Conservation (phyloP, 2,329 filamentous ascomycete genomes). For the Akanthomyces muscarius region DNA sequence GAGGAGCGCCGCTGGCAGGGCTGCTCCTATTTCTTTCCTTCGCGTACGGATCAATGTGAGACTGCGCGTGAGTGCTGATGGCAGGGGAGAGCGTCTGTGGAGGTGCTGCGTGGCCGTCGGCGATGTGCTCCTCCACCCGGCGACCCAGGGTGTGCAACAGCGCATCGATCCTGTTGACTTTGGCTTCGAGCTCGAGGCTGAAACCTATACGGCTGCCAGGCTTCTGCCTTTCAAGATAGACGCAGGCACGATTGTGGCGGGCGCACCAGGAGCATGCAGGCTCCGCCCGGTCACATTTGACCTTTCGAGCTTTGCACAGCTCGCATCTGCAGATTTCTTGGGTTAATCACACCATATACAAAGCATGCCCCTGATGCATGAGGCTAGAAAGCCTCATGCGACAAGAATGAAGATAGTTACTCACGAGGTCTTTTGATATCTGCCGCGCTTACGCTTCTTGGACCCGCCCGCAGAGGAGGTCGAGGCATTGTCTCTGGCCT, state of each 20-base stretch:
- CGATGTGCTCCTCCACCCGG: constrained; percentile 40
- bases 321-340: constrained; percentile 33
- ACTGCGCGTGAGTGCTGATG: constrained; percentile 33
- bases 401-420: constrained; percentile 19
- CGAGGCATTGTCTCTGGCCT: constrained; percentile 31
- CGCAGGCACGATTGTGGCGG: constrained; percentile 61
- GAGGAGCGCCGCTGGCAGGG: constrained; percentile 18
- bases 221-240: constrained; percentile 69
- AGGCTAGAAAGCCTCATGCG: neutral
- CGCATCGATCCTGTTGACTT: constrained; percentile 50
- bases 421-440: constrained; percentile 42
- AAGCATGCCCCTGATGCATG: neutral
- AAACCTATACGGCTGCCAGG: constrained; percentile 61
- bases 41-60: constrained; percentile 28
- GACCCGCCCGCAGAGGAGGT: constrained; percentile 24
- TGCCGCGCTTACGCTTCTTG: constrained; percentile 38
- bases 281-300: constrained; percentile 50
- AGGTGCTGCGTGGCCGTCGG: constrained; percentile 28
- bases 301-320: constrained; percentile 43
- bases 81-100: constrained; percentile 31
- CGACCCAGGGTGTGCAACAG: constrained; percentile 40
- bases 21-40: constrained; percentile 23
- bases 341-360: constrained; percentile 11
- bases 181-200: constrained; percentile 56
- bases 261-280: constrained; percentile 68